Percentiles rank a stretch among this genome's conserved stretches.
Evolutionary conservation across 23 red algal genomes (phyloP).

Genomic region (Agarophyton chilense): DNA sequence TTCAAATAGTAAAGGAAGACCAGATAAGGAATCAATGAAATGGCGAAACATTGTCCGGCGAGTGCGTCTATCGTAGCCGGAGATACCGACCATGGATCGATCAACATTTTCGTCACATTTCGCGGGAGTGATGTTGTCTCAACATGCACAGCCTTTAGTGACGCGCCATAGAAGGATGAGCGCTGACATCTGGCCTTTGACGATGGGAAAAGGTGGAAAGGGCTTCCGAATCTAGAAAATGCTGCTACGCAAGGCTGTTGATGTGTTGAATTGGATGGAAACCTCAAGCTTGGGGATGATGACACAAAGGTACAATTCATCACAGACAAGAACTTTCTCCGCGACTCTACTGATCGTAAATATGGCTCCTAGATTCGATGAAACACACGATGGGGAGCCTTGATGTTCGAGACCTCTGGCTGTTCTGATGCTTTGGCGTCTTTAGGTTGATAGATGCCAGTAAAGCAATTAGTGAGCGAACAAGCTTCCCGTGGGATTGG

Average conservation of each 20-base stretch:
- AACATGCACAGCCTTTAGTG: not conserved
- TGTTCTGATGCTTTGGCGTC: no score
- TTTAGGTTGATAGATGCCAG: no score
- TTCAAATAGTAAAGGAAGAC: conserved; percentile 76
- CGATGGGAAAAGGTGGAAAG: not conserved
- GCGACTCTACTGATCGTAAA: no score
- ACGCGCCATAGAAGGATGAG: not conserved
- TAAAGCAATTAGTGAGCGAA: no score
- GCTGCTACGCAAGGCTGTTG: not conserved
- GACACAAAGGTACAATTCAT: not conserved
- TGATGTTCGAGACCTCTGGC: no score
- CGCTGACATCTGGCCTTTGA: not conserved
- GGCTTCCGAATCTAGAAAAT: not conserved
- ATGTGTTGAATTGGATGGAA: not conserved
- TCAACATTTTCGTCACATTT: conserved; percentile 52
- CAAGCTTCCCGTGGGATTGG: no score
- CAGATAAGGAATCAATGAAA: conserved; percentile 83
- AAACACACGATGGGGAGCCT: no score
- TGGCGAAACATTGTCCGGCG: conserved; percentile 69
- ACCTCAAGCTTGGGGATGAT: not conserved
- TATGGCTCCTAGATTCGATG: no score
- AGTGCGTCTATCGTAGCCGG: conserved; percentile 56
- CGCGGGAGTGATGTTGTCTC: not conserved
- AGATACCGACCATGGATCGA: conserved; percentile 83
- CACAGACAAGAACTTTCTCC: not conserved